Evolutionary conservation across 108 stramenopile genomes (phyloP).

Genomic region (Cyclotella baltica): DNA sequence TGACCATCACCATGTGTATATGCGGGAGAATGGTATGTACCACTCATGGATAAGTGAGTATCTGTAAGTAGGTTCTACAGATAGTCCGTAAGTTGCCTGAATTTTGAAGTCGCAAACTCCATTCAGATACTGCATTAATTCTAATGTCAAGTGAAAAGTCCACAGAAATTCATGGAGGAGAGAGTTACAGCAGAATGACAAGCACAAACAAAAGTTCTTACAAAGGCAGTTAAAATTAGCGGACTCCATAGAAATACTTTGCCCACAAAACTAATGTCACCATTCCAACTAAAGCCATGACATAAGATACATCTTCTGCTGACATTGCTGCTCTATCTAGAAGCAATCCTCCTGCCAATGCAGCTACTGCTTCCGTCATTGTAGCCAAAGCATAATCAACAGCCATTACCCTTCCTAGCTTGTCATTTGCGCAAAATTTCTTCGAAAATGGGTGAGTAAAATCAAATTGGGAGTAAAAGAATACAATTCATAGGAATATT

Average conservation of each 20-base stretch:
- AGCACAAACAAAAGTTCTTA: too few species aligned
- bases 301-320: slow-evolving; percentile 42
- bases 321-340: slow-evolving; percentile 55
- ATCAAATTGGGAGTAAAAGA: not conserved
- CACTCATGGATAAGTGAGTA: too few species aligned
- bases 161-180: too few species aligned
- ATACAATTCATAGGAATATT: not conserved
- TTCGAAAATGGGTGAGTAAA: slow-evolving; percentile 34
- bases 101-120: too few species aligned
- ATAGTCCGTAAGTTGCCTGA: too few species aligned
- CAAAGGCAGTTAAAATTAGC: not conserved
- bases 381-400: slow-evolving; percentile 72
- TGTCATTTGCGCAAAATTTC: slow-evolving; percentile 54
- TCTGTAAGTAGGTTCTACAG: too few species aligned
- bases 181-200: too few species aligned
- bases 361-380: slow-evolving; percentile 61
- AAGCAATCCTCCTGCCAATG: slow-evolving; percentile 55
- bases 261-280: slow-evolving; percentile 33
- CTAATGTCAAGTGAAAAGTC: too few species aligned
- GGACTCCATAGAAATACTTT: slow-evolving; percentile 9
- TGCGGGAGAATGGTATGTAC: too few species aligned
- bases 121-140: too few species aligned
- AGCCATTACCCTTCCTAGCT: slow-evolving; percentile 71
- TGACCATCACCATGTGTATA: too few species aligned
- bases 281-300: slow-evolving; percentile 37